A percentile compares a stretch with the other conserved stretches of the same genome.
phyloP scores from a whole-genome alignment of 805 yeast genomes.

The Novakomyces olei region DNA sequence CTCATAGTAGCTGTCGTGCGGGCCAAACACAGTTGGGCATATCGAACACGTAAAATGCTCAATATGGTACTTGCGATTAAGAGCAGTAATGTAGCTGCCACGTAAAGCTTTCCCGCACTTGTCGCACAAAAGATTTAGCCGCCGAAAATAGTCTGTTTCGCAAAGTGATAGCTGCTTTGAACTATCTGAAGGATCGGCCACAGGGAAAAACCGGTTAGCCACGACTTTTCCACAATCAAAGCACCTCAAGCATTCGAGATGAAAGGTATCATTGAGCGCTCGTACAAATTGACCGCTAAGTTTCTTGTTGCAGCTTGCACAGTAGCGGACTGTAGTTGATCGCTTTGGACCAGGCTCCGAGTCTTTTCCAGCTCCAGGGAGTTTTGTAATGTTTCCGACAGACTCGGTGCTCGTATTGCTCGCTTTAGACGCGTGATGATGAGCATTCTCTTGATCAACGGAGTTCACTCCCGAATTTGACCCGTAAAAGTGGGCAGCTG shows the following conservation, averaged over 20 bases:
- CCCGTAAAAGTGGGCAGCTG: too few species aligned
- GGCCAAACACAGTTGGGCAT: constrained; percentile 68
- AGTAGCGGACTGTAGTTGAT: too few species aligned
- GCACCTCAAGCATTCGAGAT: constrained; percentile 73
- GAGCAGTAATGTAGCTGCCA: constrained; percentile 84
- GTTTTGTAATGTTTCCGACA: too few species aligned
- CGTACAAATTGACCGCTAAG: constrained; percentile 33
- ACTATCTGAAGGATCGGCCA: constrained; percentile 24
- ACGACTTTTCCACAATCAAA: constrained; percentile 12
- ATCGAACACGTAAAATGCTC: constrained; percentile 86
- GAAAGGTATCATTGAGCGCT: constrained; percentile 60
- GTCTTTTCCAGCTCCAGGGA: too few species aligned
- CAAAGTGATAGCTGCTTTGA: constrained; percentile 43
- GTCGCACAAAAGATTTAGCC: constrained; percentile 65
- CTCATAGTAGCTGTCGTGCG: constrained; percentile 80
- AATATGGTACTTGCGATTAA: constrained; percentile 76
- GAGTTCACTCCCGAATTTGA: not conserved
- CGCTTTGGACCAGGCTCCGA: too few species aligned
- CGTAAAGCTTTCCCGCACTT: constrained; percentile 69
- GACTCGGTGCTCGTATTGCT: too few species aligned
- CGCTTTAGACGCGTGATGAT: not conserved
- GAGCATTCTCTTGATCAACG: not conserved
- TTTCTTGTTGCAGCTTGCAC: not conserved
- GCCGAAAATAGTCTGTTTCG: constrained; percentile 76
- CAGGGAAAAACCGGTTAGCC: constrained; percentile 47